Evolutionary conservation across 2,329 filamentous ascomycete genomes (phyloP), one percentile per base, ranked within the genome.

Genomic region (Cordyceps javanica): DNA sequence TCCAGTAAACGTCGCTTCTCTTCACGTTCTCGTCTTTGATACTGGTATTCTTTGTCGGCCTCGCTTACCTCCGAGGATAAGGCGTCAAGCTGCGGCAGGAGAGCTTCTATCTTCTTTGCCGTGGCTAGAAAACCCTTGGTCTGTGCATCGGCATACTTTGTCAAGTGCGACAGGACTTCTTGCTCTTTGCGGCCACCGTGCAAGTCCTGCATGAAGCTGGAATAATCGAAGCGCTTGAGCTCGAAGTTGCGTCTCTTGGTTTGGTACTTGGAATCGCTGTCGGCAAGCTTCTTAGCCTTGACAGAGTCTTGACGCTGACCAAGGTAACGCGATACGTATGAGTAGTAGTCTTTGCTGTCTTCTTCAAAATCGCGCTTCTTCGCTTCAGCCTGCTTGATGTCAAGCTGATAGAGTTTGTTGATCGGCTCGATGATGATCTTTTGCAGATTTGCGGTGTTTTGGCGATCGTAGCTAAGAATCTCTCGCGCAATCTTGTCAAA

Each of bases 311-410:
- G 91, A 44, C 93, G 85, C 70, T 97, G 93, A 32, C 94, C 94
- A n/a, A 99, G 83, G 73, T 99, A 99, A 48, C 91, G 86, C 61
- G 91, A 89, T 52, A 97, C 90, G 69, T 96, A 99, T 61, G 89
- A 87, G 73, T 99, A 99, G 74, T 96, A 99, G 70, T 99, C 94
- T 70, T 96, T 94, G 76, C 93, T 97, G 71, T 99, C 94, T 67
- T 99, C 94, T 62, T 99, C 94, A 66, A 99, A 99, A 65, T 97
- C 94, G 63, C 94, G 91, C 74, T 94, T 96, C 77, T 99, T 99
- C 41, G 89, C 81, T 68, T 99, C 94, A 26, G 93, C 95, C 71
- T 96, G 91, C 72, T 99, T 99, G 76, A 99, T 97, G 67, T 99
- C 95, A 62, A 93, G 81, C 60, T 91, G 91, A 72, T 99, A 99